Conservation (phyloP, 2,329 filamentous ascomycete genomes). For the Byssothecium circinans region DNA sequence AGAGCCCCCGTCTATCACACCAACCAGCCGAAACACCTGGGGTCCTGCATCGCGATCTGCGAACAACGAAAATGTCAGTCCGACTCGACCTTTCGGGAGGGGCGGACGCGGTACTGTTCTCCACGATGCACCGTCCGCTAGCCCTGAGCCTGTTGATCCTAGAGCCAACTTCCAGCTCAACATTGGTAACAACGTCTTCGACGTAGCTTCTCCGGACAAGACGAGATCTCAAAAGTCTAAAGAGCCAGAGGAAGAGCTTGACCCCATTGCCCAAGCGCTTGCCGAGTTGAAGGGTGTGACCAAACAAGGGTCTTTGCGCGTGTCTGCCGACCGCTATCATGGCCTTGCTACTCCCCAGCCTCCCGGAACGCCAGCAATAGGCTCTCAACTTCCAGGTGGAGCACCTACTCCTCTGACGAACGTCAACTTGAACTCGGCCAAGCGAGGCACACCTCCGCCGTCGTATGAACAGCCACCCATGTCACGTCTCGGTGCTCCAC, state of each 20-base stretch:
- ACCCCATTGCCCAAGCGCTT: constrained; percentile 89
- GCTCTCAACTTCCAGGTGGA: constrained; percentile 44
- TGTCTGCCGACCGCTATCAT: constrained; percentile 94
- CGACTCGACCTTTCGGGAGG: constrained; percentile 45
- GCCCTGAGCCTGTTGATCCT: constrained; percentile 80
- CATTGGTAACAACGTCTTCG: constrained; percentile 93
- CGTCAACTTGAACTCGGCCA: constrained; percentile 55
- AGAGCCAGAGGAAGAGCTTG: constrained; percentile 62
- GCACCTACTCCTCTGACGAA: constrained; percentile 50
- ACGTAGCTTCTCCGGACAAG: constrained; percentile 76
- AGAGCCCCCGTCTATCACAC: constrained; percentile 53
- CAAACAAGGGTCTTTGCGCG: constrained; percentile 78
- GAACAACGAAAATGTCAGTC: constrained; percentile 48
- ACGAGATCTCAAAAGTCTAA: constrained; percentile 48
- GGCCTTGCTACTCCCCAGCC: constrained; percentile 82
- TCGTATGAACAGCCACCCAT: constrained; percentile 76
- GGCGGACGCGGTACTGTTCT: constrained; percentile 30
- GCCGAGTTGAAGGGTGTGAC: constrained; percentile 87
- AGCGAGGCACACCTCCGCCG: constrained; percentile 79
- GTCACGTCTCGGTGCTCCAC: constrained; percentile 81
- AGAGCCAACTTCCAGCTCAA: constrained; percentile 91
- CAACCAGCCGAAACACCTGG: constrained; percentile 57
- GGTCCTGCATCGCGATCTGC: constrained; percentile 45
- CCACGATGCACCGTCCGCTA: constrained; percentile 45
- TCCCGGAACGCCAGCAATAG: constrained; percentile 42